Percentiles rank a stretch among this genome's conserved stretches.
phyloP scores from a whole-genome alignment of 257 asterid species.

The Salvia splendens region DNA sequence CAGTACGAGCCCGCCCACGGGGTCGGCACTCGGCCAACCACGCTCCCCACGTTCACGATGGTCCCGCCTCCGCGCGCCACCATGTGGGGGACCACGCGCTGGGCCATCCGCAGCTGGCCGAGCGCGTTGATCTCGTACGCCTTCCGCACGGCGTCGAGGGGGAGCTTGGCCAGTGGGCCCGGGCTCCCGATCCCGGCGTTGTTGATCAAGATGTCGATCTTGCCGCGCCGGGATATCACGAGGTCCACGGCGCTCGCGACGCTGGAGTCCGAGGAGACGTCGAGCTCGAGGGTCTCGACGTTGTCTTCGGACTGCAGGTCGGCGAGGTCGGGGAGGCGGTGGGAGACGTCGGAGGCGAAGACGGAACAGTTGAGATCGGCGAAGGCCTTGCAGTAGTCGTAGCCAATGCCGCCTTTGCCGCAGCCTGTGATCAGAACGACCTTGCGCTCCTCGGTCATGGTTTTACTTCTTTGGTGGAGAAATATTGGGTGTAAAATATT shows the following conservation, averaged over 20 bases:
- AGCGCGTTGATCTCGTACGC: constrained; percentile 63
- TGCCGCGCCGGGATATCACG: constrained; percentile 49
- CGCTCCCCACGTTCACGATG: constrained; percentile 70
- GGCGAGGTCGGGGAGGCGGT: constrained; percentile 43
- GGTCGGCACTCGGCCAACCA: constrained; percentile 67
- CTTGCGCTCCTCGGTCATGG: constrained; percentile 27
- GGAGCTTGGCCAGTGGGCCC: constrained; percentile 73
- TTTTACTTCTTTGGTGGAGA: too few species aligned
- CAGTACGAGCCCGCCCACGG: constrained; percentile 88
- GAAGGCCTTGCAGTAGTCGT: constrained; percentile 77
- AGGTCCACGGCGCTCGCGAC: constrained; percentile 42
- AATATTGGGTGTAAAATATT: neutral
- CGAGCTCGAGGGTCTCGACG: constrained; percentile 61
- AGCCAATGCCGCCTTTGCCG: constrained; percentile 82
- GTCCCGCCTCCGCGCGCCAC: constrained; percentile 44
- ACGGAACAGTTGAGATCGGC: constrained; percentile 62
- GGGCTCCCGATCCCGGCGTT: constrained; percentile 74
- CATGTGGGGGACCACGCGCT: constrained; percentile 71
- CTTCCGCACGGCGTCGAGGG: constrained; percentile 44
- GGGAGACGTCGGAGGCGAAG: constrained; percentile 54
- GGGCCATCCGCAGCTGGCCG: constrained; percentile 64
- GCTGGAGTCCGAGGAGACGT: constrained; percentile 63
- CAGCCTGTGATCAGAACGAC: constrained; percentile 78
- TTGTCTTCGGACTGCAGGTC: constrained; percentile 42
- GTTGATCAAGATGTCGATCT: constrained; percentile 61